Evolutionary conservation across 768 basidiomycete genomes (phyloP).

Genomic region (Mycena belliarum): DNA sequence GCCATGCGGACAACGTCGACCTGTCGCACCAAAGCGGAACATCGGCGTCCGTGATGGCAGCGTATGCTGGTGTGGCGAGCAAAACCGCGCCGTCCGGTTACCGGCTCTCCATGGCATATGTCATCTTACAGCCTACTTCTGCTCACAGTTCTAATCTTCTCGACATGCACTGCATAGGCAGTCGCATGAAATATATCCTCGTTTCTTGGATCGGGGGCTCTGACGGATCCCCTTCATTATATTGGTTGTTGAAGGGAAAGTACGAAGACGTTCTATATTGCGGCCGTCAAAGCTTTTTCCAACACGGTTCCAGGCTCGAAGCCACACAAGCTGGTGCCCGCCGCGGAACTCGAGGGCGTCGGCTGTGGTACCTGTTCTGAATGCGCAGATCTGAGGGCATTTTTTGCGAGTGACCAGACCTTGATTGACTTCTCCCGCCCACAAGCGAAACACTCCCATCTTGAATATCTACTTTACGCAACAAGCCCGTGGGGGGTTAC

Average conservation of each 20-base stretch:
- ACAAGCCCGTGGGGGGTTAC: not conserved
- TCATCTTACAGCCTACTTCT: not conserved
- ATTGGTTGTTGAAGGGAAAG: not conserved
- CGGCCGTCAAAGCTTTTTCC: not conserved
- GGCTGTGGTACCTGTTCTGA: not conserved
- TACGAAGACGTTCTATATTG: not conserved
- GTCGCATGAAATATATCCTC: not conserved
- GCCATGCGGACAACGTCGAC: not conserved
- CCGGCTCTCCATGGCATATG: not conserved
- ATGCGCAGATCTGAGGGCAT: not conserved
- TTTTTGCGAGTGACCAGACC: not conserved
- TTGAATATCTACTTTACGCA: not conserved
- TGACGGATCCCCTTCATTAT: not conserved
- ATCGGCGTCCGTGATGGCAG: not conserved
- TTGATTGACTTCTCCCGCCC: not conserved
- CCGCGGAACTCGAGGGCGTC: not conserved
- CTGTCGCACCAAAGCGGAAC: not conserved
- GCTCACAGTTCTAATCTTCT: not conserved
- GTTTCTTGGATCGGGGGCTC: not conserved
- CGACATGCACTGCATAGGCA: not conserved
- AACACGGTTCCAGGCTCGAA: not conserved
- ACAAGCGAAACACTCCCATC: not conserved
- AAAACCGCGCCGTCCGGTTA: not conserved
- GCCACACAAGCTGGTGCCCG: not conserved
- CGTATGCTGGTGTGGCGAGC: not conserved